A percentile compares a stretch with the other conserved stretches of the same genome.
These are phyloP conservation scores for Eucalyptus globulus DNA, from an alignment of 345 rosid species.

Conservation along the genomic window DNA sequence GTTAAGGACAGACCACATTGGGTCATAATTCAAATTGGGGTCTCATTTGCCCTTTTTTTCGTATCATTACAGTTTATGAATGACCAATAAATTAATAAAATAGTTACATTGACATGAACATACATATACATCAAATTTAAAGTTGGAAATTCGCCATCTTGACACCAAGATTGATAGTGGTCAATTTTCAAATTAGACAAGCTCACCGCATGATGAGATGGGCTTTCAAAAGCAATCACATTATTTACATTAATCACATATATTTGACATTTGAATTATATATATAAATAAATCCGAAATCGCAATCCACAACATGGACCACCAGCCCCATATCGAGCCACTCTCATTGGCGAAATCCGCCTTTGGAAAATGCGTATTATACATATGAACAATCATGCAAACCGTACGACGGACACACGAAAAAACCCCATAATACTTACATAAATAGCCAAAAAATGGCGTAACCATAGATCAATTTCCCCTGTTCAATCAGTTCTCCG, in stretches of 20 bases:
- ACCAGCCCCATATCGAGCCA: not conserved
- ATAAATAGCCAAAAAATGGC: not conserved
- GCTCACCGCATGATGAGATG: not conserved
- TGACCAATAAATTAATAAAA: not conserved
- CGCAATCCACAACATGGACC: not conserved
- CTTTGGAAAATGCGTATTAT: not conserved
- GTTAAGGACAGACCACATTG: not conserved
- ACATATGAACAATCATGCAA: not conserved
- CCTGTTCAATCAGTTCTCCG: conserved; percentile 3
- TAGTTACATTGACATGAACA: not conserved
- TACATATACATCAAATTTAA: not conserved
- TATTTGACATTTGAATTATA: not conserved
- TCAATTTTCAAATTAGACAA: not conserved
- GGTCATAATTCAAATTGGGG: not conserved
- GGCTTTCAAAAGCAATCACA: not conserved
- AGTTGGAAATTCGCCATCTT: not conserved
- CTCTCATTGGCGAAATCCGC: not conserved
- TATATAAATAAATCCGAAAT: not conserved
- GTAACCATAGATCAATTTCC: not conserved
- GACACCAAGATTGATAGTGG: not conserved
- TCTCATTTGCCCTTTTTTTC: not conserved
- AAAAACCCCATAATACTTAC: not conserved
- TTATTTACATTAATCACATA: not conserved
- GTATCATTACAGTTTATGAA: not conserved
- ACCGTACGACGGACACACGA: not conserved